These are phyloP conservation scores for Friedmanniomyces endolithicus DNA, from an alignment of 495 filamentous ascomycete species.

Conservation along the genomic window DNA sequence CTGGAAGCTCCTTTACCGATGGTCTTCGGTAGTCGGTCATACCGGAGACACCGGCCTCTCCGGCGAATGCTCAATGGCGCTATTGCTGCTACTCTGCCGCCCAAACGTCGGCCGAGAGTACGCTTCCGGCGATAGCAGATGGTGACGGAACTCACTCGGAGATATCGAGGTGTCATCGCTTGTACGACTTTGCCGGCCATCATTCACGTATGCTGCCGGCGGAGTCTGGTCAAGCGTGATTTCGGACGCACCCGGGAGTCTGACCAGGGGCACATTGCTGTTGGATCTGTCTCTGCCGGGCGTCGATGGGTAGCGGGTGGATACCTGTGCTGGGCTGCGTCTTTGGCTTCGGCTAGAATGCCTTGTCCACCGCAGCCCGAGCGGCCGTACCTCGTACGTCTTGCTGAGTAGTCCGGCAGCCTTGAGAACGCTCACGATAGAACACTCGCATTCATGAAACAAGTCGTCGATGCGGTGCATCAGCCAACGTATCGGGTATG, in stretches of 20 bases:
- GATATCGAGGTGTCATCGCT: not conserved
- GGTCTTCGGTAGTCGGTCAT: not conserved
- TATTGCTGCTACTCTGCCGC: not conserved
- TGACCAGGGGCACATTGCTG: not conserved
- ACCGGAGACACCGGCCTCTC: not conserved
- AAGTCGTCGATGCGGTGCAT: not conserved
- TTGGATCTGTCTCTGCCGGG: not conserved
- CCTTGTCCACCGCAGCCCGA: slow-evolving; percentile 1
- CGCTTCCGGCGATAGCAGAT: not conserved
- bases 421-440: not conserved
- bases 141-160: not conserved
- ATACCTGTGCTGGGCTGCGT: not conserved
- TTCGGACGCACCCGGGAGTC: not conserved
- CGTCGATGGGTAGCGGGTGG: not conserved
- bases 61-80: not conserved
- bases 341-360: not conserved
- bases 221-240: not conserved
- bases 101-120: not conserved
- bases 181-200: not conserved
- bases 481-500: slow-evolving; percentile 3
- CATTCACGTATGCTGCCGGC: not conserved
- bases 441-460: not conserved
- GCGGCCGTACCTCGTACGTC: not conserved
- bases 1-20: too few relatives aligned
- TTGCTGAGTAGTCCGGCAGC: not conserved